Evolutionary conservation across 2,329 filamentous ascomycete species (phyloP).

Genomic region (Diaporthe aspalathi): DNA sequence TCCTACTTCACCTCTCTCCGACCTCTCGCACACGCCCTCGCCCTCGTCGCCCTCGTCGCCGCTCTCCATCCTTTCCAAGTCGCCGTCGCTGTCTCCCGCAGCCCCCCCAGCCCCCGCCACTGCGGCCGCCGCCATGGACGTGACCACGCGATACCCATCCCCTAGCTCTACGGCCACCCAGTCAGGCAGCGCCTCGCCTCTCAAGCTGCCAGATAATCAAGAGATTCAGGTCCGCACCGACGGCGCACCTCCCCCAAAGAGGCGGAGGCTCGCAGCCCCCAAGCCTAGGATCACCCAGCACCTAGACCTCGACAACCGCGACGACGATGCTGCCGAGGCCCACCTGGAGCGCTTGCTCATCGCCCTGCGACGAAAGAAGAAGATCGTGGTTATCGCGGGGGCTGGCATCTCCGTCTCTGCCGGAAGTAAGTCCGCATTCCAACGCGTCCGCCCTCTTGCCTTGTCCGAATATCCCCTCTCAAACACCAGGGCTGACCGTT

Average conservation of each 20-base stretch:
- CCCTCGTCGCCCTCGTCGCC: constrained; percentile 62
- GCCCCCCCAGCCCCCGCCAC: constrained; percentile 34
- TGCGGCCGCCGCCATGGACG: constrained; percentile 48
- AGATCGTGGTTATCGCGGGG: constrained; percentile 96
- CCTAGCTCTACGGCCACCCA: constrained; percentile 58
- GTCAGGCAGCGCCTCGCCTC: constrained; percentile 64
- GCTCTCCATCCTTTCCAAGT: constrained; percentile 64
- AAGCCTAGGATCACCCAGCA: constrained; percentile 82
- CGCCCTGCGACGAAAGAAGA: constrained; percentile 87
- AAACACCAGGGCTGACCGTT: constrained; percentile 26
- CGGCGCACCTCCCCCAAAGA: constrained; percentile 77
- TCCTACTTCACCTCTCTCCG: constrained; percentile 67
- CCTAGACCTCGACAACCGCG: constrained; percentile 73
- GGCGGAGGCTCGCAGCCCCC: constrained; percentile 71
- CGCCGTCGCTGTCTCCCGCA: constrained; percentile 59
- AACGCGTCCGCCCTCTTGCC: no score
- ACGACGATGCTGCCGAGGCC: constrained; percentile 62
- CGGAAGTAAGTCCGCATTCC: constrained; percentile 73
- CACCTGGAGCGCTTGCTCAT: constrained; percentile 79
- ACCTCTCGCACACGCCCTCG: constrained; percentile 61
- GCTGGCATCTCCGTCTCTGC: constrained; percentile 97
- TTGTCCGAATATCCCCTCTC: constrained; percentile 9
- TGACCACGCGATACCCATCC: constrained; percentile 62
- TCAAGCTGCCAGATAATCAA: constrained; percentile 55
- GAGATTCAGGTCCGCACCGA: constrained; percentile 60